Percentiles rank a stretch among this genome's conserved stretches.
phyloP scores from a whole-genome alignment of 2,329 filamentous ascomycete genomes.

The Botrytis byssoidea region DNA sequence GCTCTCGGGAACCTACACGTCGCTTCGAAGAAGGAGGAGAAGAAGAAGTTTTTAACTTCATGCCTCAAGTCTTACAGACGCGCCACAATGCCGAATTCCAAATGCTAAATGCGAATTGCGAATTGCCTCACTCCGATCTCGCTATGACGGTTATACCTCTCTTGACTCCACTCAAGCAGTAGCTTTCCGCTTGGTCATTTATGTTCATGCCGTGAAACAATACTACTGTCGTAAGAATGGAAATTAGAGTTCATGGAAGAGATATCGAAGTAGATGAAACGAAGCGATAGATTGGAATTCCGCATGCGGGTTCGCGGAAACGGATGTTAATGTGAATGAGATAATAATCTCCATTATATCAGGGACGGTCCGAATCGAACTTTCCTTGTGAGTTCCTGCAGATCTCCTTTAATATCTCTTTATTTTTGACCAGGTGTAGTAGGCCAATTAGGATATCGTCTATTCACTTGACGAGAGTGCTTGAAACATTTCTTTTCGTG shows the following conservation, averaged over 20 bases:
- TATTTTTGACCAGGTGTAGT: neutral
- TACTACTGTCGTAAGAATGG: neutral
- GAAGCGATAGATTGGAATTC: neutral
- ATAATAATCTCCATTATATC: neutral
- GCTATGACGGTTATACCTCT: neutral
- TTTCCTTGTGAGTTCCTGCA: constrained; percentile 1
- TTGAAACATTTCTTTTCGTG: constrained; percentile 9
- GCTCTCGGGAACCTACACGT: neutral
- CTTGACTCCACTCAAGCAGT: neutral
- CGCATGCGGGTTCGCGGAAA: neutral
- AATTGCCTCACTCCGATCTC: constrained; percentile 9
- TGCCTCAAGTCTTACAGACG: constrained; percentile 3
- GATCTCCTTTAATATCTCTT: neutral
- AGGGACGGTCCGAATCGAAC: constrained; percentile 10
- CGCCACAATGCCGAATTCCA: neutral
- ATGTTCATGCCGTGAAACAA: neutral
- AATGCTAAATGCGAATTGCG: neutral
- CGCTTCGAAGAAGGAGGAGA: neutral
- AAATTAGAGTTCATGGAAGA: neutral
- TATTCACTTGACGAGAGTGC: neutral
- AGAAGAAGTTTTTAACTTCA: neutral
- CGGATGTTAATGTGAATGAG: neutral
- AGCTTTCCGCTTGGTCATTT: constrained; percentile 2
- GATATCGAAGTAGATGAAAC: constrained; percentile 8
- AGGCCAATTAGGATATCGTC: neutral